Conservation (phyloP, 495 filamentous ascomycete species). For the Hypoxylon rickii region DNA sequence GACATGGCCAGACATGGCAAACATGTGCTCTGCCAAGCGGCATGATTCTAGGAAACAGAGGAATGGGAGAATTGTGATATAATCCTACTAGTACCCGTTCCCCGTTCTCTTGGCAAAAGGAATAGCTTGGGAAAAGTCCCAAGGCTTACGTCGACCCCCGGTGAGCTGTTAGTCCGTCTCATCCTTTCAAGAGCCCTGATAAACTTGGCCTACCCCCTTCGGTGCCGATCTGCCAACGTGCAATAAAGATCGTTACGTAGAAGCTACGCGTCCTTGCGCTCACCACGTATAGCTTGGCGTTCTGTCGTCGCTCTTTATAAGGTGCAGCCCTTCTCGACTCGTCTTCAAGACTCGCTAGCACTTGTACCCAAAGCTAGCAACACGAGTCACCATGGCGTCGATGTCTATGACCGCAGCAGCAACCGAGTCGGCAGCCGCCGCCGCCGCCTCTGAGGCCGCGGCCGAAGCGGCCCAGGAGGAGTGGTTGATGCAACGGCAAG, state of each 20-base stretch:
- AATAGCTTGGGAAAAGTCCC: slow-evolving; percentile 11
- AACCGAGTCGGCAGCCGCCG: neutral
- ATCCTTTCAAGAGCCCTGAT: slow-evolving; percentile 19
- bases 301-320: slow-evolving; percentile 11
- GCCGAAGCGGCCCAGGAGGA: slow-evolving; percentile 12
- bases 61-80: slow-evolving; percentile 10
- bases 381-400: slow-evolving; percentile 12
- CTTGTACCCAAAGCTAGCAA: neutral
- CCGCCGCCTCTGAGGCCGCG: neutral
- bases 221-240: slow-evolving; percentile 24
- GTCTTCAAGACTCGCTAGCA: neutral
- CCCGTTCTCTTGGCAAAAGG: slow-evolving; percentile 5
- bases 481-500: slow-evolving; percentile 37
- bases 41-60: slow-evolving; percentile 7
- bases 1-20: slow-evolving; percentile 3
- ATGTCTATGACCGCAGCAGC: slow-evolving; percentile 11
- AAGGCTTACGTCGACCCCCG: slow-evolving; percentile 24
- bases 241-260: slow-evolving; percentile 18
- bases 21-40: slow-evolving; percentile 20
- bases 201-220: slow-evolving; percentile 9
- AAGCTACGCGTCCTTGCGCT: slow-evolving; percentile 13
- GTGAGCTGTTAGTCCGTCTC: slow-evolving; percentile 19
- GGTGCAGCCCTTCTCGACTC: neutral
- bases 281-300: slow-evolving; percentile 9
- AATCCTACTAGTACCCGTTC: slow-evolving; percentile 11